Base-by-base conservation (phyloP, 2,329 filamentous ascomycete genomes). In the Calonectria hongkongensis region DNA sequence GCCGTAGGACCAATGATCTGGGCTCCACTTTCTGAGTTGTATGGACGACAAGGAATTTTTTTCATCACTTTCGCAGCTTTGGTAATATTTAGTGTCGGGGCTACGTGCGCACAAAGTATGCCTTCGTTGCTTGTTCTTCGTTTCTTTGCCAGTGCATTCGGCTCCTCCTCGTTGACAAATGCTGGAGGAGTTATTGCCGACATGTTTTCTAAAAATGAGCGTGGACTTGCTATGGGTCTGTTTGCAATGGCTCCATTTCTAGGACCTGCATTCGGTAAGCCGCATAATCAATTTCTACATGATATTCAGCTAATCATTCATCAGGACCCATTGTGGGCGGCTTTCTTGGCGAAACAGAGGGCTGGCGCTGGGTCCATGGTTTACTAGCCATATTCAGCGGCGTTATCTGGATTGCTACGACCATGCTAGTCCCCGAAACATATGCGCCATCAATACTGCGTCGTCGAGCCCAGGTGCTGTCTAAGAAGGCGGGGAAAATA, bases 11-110 rank as follows among this genome's bases (percentile, higher is more conserved):
- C 92, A 0, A 81, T 93, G 3, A 76, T 94, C 0, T 94, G 92
- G 89, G 92, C 92, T 1, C 92, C 92, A 0, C 80, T 94, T 4
- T 89, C 89, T 25, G 92, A 94, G 78, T 81, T 94, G 18, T 91
- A 89, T 68, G 92, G 90, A 1, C 85, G 90, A 7, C 87, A 92
- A 77, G 80, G 87, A 28, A 85, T 93, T 16, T 92, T 92, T 77
- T 85, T 90, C 74, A 81, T 85, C 62, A 91, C 89, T 1, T 92
- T 92, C 75, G 83, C 87, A 64, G 85, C 86, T 7, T 86, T 93
- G 60, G 88, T 88, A 0, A 87, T 87, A 0, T 94, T 94, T 80
- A 92, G 90, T 73, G 90, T 88, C n/a, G 92, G 87, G 2, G 86
- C 86, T 10, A 89, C 90, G 0, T 91, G 88, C 2, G 84, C 88